Conservation (phyloP, 371 early-diverging fungal genomes). For the Mortierella sp. region DNA sequence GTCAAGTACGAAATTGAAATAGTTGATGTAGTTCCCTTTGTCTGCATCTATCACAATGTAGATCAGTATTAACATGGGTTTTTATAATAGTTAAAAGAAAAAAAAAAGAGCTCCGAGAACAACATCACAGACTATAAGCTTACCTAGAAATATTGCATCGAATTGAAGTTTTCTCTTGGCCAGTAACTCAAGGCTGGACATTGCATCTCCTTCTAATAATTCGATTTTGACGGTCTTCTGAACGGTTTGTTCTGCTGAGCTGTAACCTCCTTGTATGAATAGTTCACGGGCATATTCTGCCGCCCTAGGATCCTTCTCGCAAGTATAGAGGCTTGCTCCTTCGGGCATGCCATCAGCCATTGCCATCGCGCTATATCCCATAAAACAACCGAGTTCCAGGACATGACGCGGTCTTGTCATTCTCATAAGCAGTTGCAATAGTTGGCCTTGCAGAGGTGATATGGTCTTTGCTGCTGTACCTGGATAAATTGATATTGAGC, state of each 20-base stretch:
- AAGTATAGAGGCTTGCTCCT: slow-evolving; percentile 52
- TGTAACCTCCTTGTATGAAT: slow-evolving; percentile 42
- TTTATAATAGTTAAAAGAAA: not conserved
- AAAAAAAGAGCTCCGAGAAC: not conserved
- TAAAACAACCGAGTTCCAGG: slow-evolving; percentile 74
- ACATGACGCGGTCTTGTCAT: slow-evolving; percentile 57
- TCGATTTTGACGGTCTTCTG: slow-evolving; percentile 35
- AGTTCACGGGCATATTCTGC: slow-evolving; percentile 58
- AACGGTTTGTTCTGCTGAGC: not conserved
- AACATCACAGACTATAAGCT: not conserved
- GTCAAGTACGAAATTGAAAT: slow-evolving; percentile 65
- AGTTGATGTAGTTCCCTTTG: slow-evolving; percentile 67
- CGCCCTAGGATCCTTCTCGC: slow-evolving; percentile 62
- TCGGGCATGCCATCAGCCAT: slow-evolving; percentile 67
- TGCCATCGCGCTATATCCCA: slow-evolving; percentile 70
- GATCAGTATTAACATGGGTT: not conserved
- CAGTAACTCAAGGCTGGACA: slow-evolving; percentile 45
- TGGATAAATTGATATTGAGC: slow-evolving; percentile 28
- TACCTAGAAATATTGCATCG: slow-evolving; percentile 72
- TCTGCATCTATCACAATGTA: slow-evolving; percentile 67
- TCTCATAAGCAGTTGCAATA: slow-evolving; percentile 58
- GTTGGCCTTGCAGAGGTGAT: slow-evolving; percentile 59
- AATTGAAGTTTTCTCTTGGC: slow-evolving; percentile 49
- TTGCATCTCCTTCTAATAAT: slow-evolving; percentile 35
- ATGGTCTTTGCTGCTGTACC: slow-evolving; percentile 61